phyloP scores from a whole-genome alignment of 2,329 filamentous ascomycete species.

The Dothidotthia symphoricarpi region DNA sequence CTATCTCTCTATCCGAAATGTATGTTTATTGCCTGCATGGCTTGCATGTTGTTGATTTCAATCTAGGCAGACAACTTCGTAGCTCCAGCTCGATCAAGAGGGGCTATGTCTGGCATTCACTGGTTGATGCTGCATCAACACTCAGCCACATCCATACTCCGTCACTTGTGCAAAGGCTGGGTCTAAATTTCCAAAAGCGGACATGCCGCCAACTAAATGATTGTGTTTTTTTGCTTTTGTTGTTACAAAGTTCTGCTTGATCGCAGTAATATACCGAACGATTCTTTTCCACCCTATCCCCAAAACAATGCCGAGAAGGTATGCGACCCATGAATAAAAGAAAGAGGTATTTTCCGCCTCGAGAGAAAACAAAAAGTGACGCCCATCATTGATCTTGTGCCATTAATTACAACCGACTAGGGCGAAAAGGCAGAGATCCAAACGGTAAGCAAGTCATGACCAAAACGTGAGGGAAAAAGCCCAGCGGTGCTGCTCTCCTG shows the following conservation, averaged over 20 bases:
- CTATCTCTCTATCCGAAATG: conserved; percentile 15
- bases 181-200: conserved; percentile 14
- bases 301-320: conserved; percentile 27
- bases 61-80: background rate
- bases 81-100: no score
- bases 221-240: conserved; percentile 30
- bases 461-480: conserved; percentile 14
- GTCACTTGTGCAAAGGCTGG: conserved; percentile 1
- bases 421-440: conserved; percentile 26
- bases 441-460: conserved; percentile 28
- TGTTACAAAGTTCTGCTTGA: conserved; percentile 19
- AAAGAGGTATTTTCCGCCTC: conserved; percentile 25
- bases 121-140: background rate
- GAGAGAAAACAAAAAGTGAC: conserved; percentile 23
- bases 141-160: background rate
- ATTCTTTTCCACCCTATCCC: conserved; percentile 14
- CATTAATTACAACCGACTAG: conserved; percentile 42
- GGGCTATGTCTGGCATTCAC: no score
- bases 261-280: conserved; percentile 25
- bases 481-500: background rate
- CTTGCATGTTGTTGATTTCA: background rate
- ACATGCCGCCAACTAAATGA: conserved; percentile 18
- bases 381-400: conserved; percentile 35
- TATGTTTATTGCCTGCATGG: background rate
- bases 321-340: conserved; percentile 25